Percentiles rank a stretch among this genome's conserved stretches.
Evolutionary conservation across 129 eudicot species (phyloP).

Genomic region (Flaveria bidentis): DNA sequence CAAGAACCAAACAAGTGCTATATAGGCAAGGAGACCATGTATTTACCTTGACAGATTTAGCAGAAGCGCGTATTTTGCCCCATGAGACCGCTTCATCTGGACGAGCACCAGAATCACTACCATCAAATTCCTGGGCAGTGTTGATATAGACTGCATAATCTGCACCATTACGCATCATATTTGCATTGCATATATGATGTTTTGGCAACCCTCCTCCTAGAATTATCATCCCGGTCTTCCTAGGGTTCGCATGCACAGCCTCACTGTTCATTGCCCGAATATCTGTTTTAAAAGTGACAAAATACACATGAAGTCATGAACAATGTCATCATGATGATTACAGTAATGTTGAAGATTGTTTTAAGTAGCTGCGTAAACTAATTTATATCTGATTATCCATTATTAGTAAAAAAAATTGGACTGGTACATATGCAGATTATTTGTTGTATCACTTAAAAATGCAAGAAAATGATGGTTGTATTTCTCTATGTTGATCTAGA

Average conservation of each 20-base stretch:
- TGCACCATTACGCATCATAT: constrained; percentile 99
- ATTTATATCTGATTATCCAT: too few relatives aligned
- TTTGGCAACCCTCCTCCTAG: constrained; percentile 96
- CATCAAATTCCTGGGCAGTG: constrained; percentile 96
- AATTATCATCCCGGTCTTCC: constrained; percentile 89
- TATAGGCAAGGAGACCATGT: neutral
- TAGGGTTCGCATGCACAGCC: constrained; percentile 80
- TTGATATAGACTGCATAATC: constrained; percentile 86
- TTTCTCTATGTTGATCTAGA: neutral
- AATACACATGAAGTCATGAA: neutral
- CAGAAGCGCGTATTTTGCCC: constrained; percentile 91
- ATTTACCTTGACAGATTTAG: constrained; percentile 84
- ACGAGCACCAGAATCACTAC: constrained; percentile 96
- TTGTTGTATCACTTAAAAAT: neutral
- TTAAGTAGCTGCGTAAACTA: too few relatives aligned
- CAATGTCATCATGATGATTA: neutral
- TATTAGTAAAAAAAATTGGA: neutral
- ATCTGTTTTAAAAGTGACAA: constrained; percentile 43
- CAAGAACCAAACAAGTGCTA: constrained; percentile 46
- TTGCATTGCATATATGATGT: constrained; percentile 93
- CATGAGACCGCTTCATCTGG: constrained; percentile 99
- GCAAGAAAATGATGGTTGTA: neutral
- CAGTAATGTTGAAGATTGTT: too few relatives aligned
- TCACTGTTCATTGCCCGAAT: constrained; percentile 73
- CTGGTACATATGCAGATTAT: neutral